These are phyloP conservation scores for Picochlorum sp. DNA, from an alignment of 139 green algal species.

Conservation along the genomic window DNA sequence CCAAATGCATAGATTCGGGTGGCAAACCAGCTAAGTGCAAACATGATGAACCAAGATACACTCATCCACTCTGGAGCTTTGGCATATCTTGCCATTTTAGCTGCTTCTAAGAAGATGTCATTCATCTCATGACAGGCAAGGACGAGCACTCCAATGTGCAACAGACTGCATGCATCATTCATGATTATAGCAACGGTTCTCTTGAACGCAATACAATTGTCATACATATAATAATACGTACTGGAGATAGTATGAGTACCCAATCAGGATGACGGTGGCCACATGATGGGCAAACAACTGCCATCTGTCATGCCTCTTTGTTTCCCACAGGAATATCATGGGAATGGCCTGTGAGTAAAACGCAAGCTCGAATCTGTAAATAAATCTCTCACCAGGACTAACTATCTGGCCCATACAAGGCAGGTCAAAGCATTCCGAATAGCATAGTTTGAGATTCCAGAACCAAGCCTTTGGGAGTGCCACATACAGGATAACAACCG, in stretches of 20 bases:
- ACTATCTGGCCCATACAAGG: conserved; percentile 43
- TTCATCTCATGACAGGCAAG: conserved; percentile 78
- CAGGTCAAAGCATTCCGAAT: conserved; percentile 46
- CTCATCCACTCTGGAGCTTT: conserved; percentile 22
- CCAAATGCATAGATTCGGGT: conserved; percentile 54
- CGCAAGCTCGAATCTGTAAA: conserved; percentile 71
- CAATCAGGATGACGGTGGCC: conserved; percentile 64
- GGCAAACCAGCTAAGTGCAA: conserved; percentile 62
- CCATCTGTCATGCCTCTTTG: conserved; percentile 70
- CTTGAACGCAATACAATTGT: background rate
- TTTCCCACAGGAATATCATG: conserved; percentile 50
- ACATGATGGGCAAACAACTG: conserved; percentile 76
- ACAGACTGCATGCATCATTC: conserved; percentile 41
- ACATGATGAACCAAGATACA: conserved; percentile 36
- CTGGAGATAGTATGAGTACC: conserved; percentile 48
- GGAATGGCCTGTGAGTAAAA: conserved; percentile 60
- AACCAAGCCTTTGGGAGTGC: conserved; percentile 31
- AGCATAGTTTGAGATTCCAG: conserved; percentile 43
- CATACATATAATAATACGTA: conserved; percentile 18
- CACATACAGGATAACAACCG: conserved; percentile 15
- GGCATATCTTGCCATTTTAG: conserved; percentile 69
- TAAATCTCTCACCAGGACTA: conserved; percentile 41
- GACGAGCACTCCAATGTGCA: conserved; percentile 65
- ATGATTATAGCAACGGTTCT: background rate
- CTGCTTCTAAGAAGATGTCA: conserved; percentile 78